These are phyloP conservation scores for Russula sp. DNA, from an alignment of 768 basidiomycete species.

Conservation along the genomic window DNA sequence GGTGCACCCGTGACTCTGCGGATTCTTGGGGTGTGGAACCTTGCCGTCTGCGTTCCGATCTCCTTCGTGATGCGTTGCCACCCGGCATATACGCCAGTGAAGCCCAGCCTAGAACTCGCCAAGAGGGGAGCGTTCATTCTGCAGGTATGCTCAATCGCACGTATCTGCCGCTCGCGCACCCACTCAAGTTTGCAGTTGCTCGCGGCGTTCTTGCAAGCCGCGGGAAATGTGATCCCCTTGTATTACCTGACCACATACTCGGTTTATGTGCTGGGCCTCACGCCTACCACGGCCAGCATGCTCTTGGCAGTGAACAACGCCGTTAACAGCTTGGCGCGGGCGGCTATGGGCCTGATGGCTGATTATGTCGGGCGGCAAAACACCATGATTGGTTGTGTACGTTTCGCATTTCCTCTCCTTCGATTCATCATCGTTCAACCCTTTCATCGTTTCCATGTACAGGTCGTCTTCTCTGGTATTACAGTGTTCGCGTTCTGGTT, in stretches of 20 bases:
- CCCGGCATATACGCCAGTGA: slow-evolving; percentile 23
- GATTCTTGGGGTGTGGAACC: slow-evolving; percentile 37
- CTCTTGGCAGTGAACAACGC: slow-evolving; percentile 38
- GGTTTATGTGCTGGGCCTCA: slow-evolving; percentile 33
- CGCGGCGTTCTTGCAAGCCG: slow-evolving; percentile 38
- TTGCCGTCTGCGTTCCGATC: slow-evolving; percentile 33
- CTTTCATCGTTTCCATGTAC: background rate
- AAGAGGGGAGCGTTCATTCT: slow-evolving; percentile 37
- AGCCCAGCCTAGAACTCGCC: slow-evolving; percentile 32
- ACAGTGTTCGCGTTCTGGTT: slow-evolving; percentile 39
- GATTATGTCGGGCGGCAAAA: slow-evolving; percentile 39
- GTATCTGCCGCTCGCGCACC: background rate
- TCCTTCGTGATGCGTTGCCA: slow-evolving; percentile 30
- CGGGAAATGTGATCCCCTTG: slow-evolving; percentile 38
- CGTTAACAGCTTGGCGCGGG: slow-evolving; percentile 37
- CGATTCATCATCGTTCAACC: background rate
- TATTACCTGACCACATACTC: slow-evolving; percentile 41
- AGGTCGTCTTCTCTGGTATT: slow-evolving; percentile 36
- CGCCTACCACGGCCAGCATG: slow-evolving; percentile 31
- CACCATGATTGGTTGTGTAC: slow-evolving; percentile 35
- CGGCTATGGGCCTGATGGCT: slow-evolving; percentile 36
- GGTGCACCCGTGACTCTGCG: slow-evolving; percentile 34
- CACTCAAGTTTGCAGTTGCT: slow-evolving; percentile 27
- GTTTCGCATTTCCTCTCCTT: slow-evolving; percentile 4
- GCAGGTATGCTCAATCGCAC: slow-evolving; percentile 27